Percentiles rank a stretch among this genome's conserved stretches.
Evolutionary conservation across 1,139 yeast genomes (phyloP).

Genomic region (Saccharomyces hybrid): DNA sequence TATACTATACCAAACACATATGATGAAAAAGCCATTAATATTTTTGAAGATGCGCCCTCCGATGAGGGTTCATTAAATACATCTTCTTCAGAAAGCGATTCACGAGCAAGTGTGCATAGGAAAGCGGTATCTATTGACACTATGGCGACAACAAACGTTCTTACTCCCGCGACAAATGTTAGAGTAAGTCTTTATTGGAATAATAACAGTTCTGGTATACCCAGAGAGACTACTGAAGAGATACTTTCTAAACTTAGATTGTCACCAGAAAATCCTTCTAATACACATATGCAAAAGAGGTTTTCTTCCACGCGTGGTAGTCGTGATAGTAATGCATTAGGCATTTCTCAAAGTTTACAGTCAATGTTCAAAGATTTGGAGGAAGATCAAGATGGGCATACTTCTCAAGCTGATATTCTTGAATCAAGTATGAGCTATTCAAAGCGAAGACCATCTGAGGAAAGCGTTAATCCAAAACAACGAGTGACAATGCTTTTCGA

Average conservation of each 20-base stretch:
- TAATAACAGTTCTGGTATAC: conserved; percentile 12
- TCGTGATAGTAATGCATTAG: conserved; percentile 8
- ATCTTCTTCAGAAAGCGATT: conserved; percentile 19
- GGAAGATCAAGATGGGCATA: conserved; percentile 16
- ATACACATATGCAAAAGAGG: conserved; percentile 17
- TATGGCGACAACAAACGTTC: conserved; percentile 24
- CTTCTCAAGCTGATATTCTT: conserved; percentile 9
- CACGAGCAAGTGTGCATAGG: conserved; percentile 21
- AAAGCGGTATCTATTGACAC: conserved; percentile 31
- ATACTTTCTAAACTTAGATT: conserved; percentile 27
- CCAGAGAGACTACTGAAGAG: conserved; percentile 30
- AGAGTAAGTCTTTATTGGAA: conserved; percentile 29
- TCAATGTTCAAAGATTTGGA: conserved; percentile 31
- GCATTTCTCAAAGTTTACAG: conserved; percentile 19
- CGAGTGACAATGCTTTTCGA: conserved; percentile 30
- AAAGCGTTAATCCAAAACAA: conserved; percentile 8
- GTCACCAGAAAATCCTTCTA: conserved; percentile 21
- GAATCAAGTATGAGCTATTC: neutral
- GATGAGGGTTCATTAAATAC: conserved; percentile 22
- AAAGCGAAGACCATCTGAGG: neutral
- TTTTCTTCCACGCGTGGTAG: conserved; percentile 14
- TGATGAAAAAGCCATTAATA: conserved; percentile 15
- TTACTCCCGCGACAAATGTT: conserved; percentile 27
- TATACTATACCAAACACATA: conserved; percentile 6
- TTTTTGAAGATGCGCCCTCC: conserved; percentile 28